Evolutionary conservation across 345 rosid genomes (phyloP), one percentile per base, ranked within the genome.

Genomic region (Raphanus sativus): DNA sequence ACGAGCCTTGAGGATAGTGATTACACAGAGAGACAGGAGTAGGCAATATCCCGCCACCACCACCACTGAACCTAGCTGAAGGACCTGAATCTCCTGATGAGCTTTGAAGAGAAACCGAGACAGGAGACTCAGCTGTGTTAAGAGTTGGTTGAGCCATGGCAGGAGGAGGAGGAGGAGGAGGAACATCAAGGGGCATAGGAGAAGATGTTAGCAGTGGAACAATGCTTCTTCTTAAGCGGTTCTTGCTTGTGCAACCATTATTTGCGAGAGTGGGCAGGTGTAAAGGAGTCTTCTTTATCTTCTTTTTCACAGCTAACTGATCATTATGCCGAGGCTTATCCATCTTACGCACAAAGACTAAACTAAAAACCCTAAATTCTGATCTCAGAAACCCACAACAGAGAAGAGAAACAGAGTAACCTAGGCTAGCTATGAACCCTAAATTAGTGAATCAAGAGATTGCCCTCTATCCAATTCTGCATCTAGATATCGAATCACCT

Each of bases 301-400:
- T 90, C 83, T 86, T 89, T 76, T 88, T 92, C 83, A 90, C 91
- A 40, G 90, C 98, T 82, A 90, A 80, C 79, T 75, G 86, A 70
- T 90, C 91, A 74, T 58, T 81, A 52, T 62, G 86, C 86, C 84
- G 76, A 72, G 83, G 86, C 81, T 84, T 87, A 86, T 90, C 94
- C 94, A 90, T 92, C 65, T 73, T 6, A 12, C 13, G 63, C 16
- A 59, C 21, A 56, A 26, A 8, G 9, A 64, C 48, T 29, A 30
- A 29, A 12, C 48, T 40, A 45, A 63, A 26, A 28, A 28, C 2
- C 52, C 42, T 2, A 71, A 61, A 29, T 38, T 71, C 16, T 58
- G n/a, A 58, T 32, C 69, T 17, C 21, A 56, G 4, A 32, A 73
- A 9, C 10, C 26, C 24, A 64, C 16, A 52, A 30, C 7, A 34